Percentiles rank a stretch among this genome's conserved stretches.
These are phyloP conservation scores for Malus hybrid DNA, from an alignment of 331 rosid genomes.

Conservation along the genomic window DNA sequence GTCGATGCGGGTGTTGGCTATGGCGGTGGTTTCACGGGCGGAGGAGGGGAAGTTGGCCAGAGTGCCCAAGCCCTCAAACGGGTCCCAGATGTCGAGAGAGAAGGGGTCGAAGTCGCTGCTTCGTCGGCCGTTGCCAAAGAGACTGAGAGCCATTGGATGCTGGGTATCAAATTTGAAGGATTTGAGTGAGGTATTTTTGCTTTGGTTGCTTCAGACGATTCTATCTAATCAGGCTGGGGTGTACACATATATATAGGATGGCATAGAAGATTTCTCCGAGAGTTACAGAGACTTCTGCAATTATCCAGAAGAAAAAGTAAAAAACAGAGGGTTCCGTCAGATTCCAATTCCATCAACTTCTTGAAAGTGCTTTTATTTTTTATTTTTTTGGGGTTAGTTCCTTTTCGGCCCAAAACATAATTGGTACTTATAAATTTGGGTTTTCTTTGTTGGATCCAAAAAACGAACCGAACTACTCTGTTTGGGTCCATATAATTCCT, in stretches of 20 bases:
- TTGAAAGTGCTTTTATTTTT: too few species aligned
- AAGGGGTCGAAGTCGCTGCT: constrained; percentile 51
- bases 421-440: background rate
- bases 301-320: too few species aligned
- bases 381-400: too few species aligned
- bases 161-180: background rate
- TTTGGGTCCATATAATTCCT: too few species aligned
- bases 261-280: too few species aligned
- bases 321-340: background rate
- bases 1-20: constrained; percentile 47
- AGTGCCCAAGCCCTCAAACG: constrained; percentile 28
- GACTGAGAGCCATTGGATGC: constrained; percentile 39
- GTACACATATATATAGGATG: background rate
- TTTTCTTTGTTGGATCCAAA: too few species aligned
- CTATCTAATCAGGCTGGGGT: background rate
- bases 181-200: background rate
- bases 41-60: background rate
- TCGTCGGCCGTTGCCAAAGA: constrained; percentile 29
- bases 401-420: too few species aligned
- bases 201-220: background rate
- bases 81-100: constrained; percentile 43
- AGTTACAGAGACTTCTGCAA: too few species aligned
- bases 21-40: constrained; percentile 22
- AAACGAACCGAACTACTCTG: too few species aligned
- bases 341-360: background rate